Evolutionary conservation across 257 asterid species (phyloP).

Genomic region (Gentiana macrophylla): DNA sequence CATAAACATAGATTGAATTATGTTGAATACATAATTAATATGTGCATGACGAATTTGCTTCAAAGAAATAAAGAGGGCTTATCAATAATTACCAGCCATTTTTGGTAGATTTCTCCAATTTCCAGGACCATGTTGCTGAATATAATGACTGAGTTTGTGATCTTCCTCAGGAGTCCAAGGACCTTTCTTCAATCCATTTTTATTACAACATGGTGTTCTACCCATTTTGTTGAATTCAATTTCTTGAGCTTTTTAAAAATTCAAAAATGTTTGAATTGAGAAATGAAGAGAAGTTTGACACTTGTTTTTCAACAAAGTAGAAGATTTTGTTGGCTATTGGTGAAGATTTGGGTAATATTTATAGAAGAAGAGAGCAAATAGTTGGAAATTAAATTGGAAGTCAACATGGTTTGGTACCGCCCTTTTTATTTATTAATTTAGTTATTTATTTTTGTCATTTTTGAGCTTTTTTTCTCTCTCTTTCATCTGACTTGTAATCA

Average conservation of each 20-base stretch:
- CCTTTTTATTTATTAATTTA: conserved; percentile 13
- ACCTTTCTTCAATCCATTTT: conserved; percentile 69
- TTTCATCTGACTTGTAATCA: conserved; percentile 4
- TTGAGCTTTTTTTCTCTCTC: conserved; percentile 5
- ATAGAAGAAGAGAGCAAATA: conserved; percentile 19
- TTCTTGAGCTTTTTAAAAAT: neutral
- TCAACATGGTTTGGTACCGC: conserved; percentile 80
- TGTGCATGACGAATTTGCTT: neutral
- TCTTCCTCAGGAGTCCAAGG: conserved; percentile 91
- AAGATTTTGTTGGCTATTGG: conserved; percentile 25
- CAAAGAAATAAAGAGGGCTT: neutral
- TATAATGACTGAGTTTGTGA: conserved; percentile 38
- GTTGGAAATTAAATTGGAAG: conserved; percentile 20
- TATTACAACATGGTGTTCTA: conserved; percentile 79
- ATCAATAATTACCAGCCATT: conserved; percentile 46
- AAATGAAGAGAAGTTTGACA: neutral
- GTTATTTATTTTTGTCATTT: no score
- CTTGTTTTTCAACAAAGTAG: conserved; percentile 10
- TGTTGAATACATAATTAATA: no score
- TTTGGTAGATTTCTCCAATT: conserved; percentile 75
- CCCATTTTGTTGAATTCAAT: conserved; percentile 32
- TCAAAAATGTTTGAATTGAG: neutral
- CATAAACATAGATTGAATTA: no score
- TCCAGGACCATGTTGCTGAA: conserved; percentile 60
- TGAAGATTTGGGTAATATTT: conserved; percentile 25